phyloP scores from a whole-genome alignment of 176 grass and related monocot species.

The Aegilops bicornis region DNA sequence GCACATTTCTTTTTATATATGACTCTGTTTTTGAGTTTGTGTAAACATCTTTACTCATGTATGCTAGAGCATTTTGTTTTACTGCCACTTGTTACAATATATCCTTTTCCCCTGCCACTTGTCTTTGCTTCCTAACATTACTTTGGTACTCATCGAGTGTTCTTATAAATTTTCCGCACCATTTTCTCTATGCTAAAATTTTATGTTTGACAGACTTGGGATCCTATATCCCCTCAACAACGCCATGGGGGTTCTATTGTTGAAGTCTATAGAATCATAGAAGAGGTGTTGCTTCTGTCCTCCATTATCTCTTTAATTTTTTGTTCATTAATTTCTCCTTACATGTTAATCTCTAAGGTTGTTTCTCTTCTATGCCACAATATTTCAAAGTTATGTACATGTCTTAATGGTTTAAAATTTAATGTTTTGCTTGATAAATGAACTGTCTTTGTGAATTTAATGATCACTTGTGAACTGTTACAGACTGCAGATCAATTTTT shows the following conservation, averaged over 20 bases:
- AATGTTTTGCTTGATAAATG: not conserved
- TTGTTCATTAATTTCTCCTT: not conserved
- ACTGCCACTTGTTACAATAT: not conserved
- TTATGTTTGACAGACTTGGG: slow-evolving; percentile 66
- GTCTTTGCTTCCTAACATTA: slow-evolving; percentile 4
- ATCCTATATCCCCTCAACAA: slow-evolving; percentile 97
- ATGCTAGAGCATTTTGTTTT: not conserved
- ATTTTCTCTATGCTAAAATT: slow-evolving; percentile 32
- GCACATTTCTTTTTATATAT: slow-evolving; percentile 2
- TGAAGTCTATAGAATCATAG: slow-evolving; percentile 97
- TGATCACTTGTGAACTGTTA: slow-evolving; percentile 35
- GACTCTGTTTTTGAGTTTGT: not conserved
- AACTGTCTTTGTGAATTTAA: slow-evolving; percentile 1
- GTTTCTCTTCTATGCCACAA: slow-evolving; percentile 5
- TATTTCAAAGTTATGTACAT: slow-evolving; percentile 6
- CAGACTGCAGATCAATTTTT: slow-evolving; percentile 99
- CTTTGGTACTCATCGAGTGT: slow-evolving; percentile 20
- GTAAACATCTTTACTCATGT: not conserved
- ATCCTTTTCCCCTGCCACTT: not conserved
- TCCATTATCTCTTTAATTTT: slow-evolving; percentile 14
- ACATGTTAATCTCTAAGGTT: not conserved
- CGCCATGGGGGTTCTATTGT: slow-evolving; percentile 92
- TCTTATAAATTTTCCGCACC: not conserved
- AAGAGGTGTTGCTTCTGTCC: slow-evolving; percentile 67
- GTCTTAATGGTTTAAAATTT: not conserved